Conservation (phyloP, 441 rosid genomes). For the Erysimum pusillum region DNA sequence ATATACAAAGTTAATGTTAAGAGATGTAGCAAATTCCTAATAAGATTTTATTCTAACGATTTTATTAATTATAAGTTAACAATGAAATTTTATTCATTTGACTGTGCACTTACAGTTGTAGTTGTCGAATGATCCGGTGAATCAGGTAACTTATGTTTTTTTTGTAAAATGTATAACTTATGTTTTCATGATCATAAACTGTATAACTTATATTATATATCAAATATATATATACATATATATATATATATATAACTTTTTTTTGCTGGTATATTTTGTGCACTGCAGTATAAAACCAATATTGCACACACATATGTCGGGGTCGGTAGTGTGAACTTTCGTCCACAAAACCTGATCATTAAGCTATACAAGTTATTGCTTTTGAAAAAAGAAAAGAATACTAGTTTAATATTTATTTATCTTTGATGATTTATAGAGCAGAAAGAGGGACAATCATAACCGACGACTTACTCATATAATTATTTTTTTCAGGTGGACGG, state of each 20-base stretch:
- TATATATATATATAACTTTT: too few relatives aligned
- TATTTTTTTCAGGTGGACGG: slow-evolving; percentile 29
- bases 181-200: not conserved
- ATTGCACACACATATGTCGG: not conserved
- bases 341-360: slow-evolving; percentile 36
- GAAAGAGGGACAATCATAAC: slow-evolving; percentile 43
- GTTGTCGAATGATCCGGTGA: not conserved
- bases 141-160: not conserved
- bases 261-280: not conserved
- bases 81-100: not conserved
- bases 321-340: not conserved
- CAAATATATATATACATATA: not conserved
- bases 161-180: not conserved
- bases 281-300: not conserved
- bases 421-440: slow-evolving; percentile 34
- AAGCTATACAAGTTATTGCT: slow-evolving; percentile 23
- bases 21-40: too few relatives aligned
- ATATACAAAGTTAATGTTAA: not conserved
- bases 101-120: not conserved
- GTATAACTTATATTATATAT: not conserved
- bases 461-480: slow-evolving; percentile 28
- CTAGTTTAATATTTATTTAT: slow-evolving; percentile 15
- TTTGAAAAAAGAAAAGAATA: slow-evolving; percentile 18
- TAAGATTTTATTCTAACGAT: too few relatives aligned
- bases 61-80: not conserved